Evolutionary conservation across 1,284 basidiomycete genomes (phyloP), one percentile per base, ranked within the genome.

Genomic region (Meripilus lineatus): DNA sequence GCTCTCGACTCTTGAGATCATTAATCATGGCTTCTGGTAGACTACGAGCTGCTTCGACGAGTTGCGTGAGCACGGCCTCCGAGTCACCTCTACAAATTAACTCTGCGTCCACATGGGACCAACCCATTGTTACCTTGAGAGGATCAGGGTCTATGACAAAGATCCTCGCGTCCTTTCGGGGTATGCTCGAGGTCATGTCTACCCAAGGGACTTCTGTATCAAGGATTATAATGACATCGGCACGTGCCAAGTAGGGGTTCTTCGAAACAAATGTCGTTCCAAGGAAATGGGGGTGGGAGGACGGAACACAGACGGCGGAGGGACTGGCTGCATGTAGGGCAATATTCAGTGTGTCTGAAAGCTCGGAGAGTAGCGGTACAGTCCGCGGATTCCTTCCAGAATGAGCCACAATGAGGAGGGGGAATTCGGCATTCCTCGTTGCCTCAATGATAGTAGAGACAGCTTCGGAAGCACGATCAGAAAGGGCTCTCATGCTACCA

Each of bases 181-280:
- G 79, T 24, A 61, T 62, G 46, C 59, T 71, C 17, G 58, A 61
- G 32, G 69, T 62, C 45, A 72, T 68, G 38, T 67, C 64, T n/a
- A 85, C 73, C 79, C 81, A 87, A 0, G 83, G 79, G 1, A 84
- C 62, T 46, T 83, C 81, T 6, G 69, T 71, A 42, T 87, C 83
- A 10, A 87, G 49, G 14, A 84, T 64, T 15, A 87, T 61, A 25
- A 88, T 70, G 3, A 77, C 70, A 52, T 87, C 84, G 0, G 81
- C 80, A 21, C 63, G 60, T 32, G 66, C 62, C 13, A 87, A 67
- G 40, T 72, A 66, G 3, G 61, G 52, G 22, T 73, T 70, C 8
- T 68, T 66, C 0, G 71, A 70, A 0, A 61, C 63, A 51, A 72
- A 79, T 5, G 75, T 70, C 20, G 72, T 52, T 0, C 79, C 81